Base-by-base conservation (phyloP, 768 basidiomycete genomes). In the Agrocybe praecox region DNA sequence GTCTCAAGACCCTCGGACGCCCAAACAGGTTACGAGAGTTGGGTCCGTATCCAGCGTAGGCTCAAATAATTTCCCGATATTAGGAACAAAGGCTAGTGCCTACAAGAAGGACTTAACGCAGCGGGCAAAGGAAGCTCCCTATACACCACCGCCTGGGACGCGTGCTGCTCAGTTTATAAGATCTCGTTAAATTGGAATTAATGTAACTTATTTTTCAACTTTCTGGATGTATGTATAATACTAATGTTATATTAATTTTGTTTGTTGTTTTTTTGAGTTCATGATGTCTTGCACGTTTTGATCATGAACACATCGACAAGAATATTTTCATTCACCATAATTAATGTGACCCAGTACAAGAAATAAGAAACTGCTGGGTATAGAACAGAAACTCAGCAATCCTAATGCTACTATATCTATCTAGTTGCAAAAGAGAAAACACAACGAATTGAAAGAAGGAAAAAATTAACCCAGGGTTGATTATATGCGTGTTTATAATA, bases 11-110 rank as follows among this genome's bases (percentile, higher is more conserved):
- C 61, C 58, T 26, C 52, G 44, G 24, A 57, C 60, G 17, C 60
- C 60, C 32, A 17, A 19, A 21, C 46, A 26, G 14, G 10, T 19
- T 21, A 24, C 43, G 6, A 52, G 51, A n/a, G 40, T 17, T 44
- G 53, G 43, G 17, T 57, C 58, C 21, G 44, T 36, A 12, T 68
- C 72, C 2, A 75, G 72, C 52, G 47, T 36, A 5, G 70, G 70
- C 6, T 65, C 55, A 14, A 75, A 76, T 48, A 18, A 29, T 74
- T 21, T 40, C 34, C 36, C 36, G n/a, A n/a, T 40, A 6, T 15
- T 15, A 12, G 76, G 76, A 7, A 78, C 79, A 1, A 68, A 69
- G 19, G 78, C 79, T 8, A 72, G 72, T 59, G 68, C 64, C 11
- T 65, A 68, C 18, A 76, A 76, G 62, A 71, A 71, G 56, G 60